Evolutionary conservation across 1,284 basidiomycete genomes (phyloP), one percentile per base, ranked within the genome.

Genomic region (Fomes fomentarius): DNA sequence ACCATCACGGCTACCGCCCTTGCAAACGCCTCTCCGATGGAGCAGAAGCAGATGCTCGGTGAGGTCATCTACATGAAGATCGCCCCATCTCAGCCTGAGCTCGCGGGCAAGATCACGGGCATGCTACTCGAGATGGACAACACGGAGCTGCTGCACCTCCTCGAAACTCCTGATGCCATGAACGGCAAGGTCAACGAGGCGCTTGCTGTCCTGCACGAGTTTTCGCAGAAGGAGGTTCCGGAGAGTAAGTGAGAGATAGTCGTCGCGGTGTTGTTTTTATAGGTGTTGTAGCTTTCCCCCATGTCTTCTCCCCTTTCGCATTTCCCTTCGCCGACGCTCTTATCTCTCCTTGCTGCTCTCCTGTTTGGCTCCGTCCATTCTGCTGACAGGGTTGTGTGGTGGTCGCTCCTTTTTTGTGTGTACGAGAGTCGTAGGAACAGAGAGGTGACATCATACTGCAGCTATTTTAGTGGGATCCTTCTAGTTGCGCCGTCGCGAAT

Each of bases 81-180:
- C 63, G 84, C 81, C 56, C 69, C 77, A 89, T 63, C 81, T 41
- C 83, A 91, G 59, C 92, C 94, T 53, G 94, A 96, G 37, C 80
- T 96, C 67, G 94, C 96, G 57, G 95, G 95, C 62, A 97, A 98
- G 83, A 97, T 98, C 72, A 98, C 95, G 52, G 95, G 93, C 56
- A 96, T 97, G 94, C 79, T 97, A 65, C 84, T 96, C 62, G 95
- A 98, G 84, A 97, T 98, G 93, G 94, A 97, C 74, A 96, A 96
- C 76, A 71, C 81, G 50, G 95, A 97, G 75, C 81, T 98, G 42
- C 76, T 97, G 33, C 87, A 91, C 73, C 83, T 98, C 54, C 76
- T 97, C 65, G 92, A 96, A 62, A 79, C 85, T 45, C 78, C 79
- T 37, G 91, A 94, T 17, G 85, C 93, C 39, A 84, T 98, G 78